Evolutionary conservation across 2,329 filamentous ascomycete genomes (phyloP).

Genomic region (Sporothrix inflata): DNA sequence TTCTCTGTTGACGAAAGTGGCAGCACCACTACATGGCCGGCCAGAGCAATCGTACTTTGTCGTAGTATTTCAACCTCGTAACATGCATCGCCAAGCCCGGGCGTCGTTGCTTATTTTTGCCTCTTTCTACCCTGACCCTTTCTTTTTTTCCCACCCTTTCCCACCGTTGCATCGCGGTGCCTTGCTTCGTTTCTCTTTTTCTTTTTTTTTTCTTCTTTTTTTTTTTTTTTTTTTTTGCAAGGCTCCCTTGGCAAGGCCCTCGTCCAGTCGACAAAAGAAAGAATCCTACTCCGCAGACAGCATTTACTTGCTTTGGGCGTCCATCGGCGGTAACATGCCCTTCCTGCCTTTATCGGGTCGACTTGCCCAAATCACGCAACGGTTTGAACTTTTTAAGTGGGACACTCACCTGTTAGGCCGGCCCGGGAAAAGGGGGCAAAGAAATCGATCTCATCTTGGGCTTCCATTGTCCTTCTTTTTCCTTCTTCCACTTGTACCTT

Average conservation of each 20-base stretch:
- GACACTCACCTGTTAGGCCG: not conserved
- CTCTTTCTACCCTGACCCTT: too few species aligned
- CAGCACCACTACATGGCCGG: not conserved
- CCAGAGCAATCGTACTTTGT: not conserved
- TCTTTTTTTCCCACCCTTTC: not conserved
- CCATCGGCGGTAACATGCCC: constrained; percentile 3
- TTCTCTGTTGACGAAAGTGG: not conserved
- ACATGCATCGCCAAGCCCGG: constrained; percentile 1
- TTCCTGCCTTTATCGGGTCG: not conserved
- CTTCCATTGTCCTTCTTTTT: not conserved
- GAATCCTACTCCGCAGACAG: not conserved
- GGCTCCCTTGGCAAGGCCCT: not conserved
- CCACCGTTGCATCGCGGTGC: not conserved
- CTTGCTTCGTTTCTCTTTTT: not conserved
- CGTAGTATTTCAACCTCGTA: constrained; percentile 8
- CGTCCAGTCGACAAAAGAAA: not conserved
- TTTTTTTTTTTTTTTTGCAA: not conserved
- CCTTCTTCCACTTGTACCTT: not conserved
- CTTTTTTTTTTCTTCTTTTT: not conserved
- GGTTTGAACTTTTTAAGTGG: not conserved
- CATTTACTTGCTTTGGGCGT: not conserved
- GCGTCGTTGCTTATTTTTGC: constrained; percentile 1
- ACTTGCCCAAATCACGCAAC: not conserved
- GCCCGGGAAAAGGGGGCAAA: not conserved
- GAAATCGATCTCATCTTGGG: not conserved